These are phyloP conservation scores for Trichosporon inkin DNA, from an alignment of 1,284 basidiomycete genomes.

Conservation along the genomic window DNA sequence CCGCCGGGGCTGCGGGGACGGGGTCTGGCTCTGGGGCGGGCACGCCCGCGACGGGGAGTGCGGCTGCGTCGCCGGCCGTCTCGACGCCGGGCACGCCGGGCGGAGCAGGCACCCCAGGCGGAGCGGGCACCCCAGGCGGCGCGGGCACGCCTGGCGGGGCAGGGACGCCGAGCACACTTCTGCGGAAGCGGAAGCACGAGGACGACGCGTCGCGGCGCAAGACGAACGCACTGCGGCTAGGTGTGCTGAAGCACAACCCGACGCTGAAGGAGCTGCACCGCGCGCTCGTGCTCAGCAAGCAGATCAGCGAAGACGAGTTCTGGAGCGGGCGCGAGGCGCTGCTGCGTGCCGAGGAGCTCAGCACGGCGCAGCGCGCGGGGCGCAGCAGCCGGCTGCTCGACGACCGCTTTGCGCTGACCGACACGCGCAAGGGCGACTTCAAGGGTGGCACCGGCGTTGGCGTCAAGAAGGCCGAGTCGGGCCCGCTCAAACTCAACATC, in stretches of 20 bases:
- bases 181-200: conserved; percentile 19
- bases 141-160: conserved; percentile 16
- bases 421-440: conserved; percentile 30
- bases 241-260: conserved; percentile 69
- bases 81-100: too few relatives aligned
- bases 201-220: conserved; percentile 16
- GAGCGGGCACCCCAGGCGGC: too few relatives aligned
- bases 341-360: conserved; percentile 65
- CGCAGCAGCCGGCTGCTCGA: conserved; percentile 82
- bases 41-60: conserved; percentile 11
- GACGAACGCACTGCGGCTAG: conserved; percentile 59
- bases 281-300: conserved; percentile 75
- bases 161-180: conserved; percentile 18
- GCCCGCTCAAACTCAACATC: conserved; percentile 59
- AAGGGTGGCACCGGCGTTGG: conserved; percentile 45
- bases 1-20: conserved; percentile 12
- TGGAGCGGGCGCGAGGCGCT: conserved; percentile 86
- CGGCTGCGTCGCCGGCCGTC: conserved; percentile 6
- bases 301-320: conserved; percentile 86
- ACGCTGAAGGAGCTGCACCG: conserved; percentile 73
- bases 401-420: conserved; percentile 69
- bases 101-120: too few relatives aligned
- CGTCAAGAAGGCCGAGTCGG: conserved; percentile 55
- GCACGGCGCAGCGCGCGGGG: conserved; percentile 64
- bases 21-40: conserved; percentile 11